phyloP scores from a whole-genome alignment of 2,329 filamentous ascomycete species.

The Didymella glomerata region DNA sequence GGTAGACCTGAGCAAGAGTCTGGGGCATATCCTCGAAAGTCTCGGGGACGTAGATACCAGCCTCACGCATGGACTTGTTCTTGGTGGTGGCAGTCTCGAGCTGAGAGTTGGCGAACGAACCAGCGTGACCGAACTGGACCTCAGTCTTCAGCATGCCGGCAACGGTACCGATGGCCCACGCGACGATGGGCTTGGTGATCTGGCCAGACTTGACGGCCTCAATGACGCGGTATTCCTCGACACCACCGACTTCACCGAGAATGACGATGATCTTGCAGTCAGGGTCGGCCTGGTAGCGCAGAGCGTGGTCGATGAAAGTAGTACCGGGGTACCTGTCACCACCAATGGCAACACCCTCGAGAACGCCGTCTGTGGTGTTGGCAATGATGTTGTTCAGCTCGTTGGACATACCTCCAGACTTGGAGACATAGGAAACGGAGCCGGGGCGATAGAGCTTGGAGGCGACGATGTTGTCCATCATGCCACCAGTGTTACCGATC shows the following conservation, averaged over 20 bases:
- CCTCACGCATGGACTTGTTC: constrained; percentile 96
- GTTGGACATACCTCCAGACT: constrained; percentile 99
- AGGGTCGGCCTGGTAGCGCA: constrained; percentile 95
- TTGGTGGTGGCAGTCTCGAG: constrained; percentile 96
- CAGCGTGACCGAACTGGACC: constrained; percentile 98
- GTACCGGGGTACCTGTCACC: constrained; percentile 99
- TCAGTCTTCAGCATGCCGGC: constrained; percentile 99
- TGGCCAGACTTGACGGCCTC: constrained; percentile 93
- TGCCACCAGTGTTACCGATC: constrained; percentile 99
- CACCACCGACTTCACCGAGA: constrained; percentile 97
- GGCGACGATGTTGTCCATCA: constrained; percentile 99
- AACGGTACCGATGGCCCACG: constrained; percentile 99
- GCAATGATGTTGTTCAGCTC: constrained; percentile 99
- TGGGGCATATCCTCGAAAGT: constrained; percentile 95
- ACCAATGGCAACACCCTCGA: constrained; percentile 99
- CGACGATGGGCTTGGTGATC: constrained; percentile 98
- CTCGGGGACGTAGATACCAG: constrained; percentile 91
- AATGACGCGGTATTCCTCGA: constrained; percentile 99
- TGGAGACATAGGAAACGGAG: constrained; percentile 98
- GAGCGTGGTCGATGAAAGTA: constrained; percentile 98
- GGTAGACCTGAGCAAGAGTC: constrained; percentile 81
- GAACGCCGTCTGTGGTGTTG: constrained; percentile 95
- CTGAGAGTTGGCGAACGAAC: constrained; percentile 98
- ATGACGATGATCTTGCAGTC: constrained; percentile 97
- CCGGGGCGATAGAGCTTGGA: constrained; percentile 99